Evolutionary conservation across 2,329 filamentous ascomycete genomes (phyloP), one percentile per base, ranked within the genome.

Genomic region (Pochonia chlamydosporia): DNA sequence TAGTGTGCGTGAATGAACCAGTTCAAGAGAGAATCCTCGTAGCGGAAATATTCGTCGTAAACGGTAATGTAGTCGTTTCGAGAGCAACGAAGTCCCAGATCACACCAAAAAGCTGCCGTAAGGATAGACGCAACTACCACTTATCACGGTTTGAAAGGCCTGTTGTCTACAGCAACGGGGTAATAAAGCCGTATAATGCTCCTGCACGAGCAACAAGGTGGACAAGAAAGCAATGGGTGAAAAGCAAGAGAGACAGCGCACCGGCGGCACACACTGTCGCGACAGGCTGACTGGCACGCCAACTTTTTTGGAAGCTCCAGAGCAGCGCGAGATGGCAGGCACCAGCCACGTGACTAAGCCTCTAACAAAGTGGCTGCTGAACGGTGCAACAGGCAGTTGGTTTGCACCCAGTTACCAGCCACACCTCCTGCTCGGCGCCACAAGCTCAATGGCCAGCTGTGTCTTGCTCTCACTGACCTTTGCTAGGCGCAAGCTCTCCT

Each of bases 231-330:
- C 45, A 50, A 23, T 20, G 20, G 35, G 10, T 47, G 50, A 52
- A 52, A 46, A 47, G 41, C 21, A 41, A 21, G 25, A 25, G 20
- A 39, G 31, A 5, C 18, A 21, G 35, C 20, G 20, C 35, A 23
- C 18, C 35, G 14, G 35, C 10, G 23, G 23, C 33, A 37, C 31
- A 42, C 21, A n/a, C 47, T 28, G 48, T 52, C 51, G 51, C 51
- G 49, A 53, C 44, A 37, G 44, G 40, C 40, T 39, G 20, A 36
- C 46, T 46, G 7, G 16, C n/a, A n/a, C 31, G 43, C 40, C 50
- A 52, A 55, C 52, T 57, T 59, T 56, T 54, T 47, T 40, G 46
- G 39, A 30, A 36, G 44, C 50, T 61, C 62, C 63, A 59, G 56
- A 59, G 59, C 46, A 33, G 25, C 49, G 50, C 54, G 57, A 23